Conservation (phyloP, 2,329 filamentous ascomycete genomes). For the Fusarium odoratissimum region DNA sequence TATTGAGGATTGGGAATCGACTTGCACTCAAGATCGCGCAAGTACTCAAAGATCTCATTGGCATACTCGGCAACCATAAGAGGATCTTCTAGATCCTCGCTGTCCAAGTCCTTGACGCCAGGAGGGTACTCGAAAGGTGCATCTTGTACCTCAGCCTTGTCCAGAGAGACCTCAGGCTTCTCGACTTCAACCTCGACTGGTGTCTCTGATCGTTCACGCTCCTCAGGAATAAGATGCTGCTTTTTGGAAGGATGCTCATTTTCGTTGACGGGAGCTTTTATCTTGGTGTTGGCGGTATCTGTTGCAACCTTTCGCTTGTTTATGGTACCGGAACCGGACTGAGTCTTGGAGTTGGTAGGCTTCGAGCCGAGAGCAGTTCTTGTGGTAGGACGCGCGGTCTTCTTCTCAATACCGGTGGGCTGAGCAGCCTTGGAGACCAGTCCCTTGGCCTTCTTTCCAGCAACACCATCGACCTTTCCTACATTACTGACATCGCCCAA, state of each 20-base stretch:
- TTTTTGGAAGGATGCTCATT: constrained; percentile 78
- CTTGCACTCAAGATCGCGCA: constrained; percentile 85
- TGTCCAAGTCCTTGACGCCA: constrained; percentile 75
- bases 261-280: constrained; percentile 69
- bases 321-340: constrained; percentile 76
- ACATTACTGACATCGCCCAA: constrained; percentile 97
- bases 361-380: constrained; percentile 74
- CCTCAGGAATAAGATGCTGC: constrained; percentile 53
- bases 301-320: constrained; percentile 75
- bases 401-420: constrained; percentile 80
- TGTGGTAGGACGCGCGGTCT: constrained; percentile 70
- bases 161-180: constrained; percentile 13
- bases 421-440: constrained; percentile 84
- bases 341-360: constrained; percentile 76
- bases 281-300: constrained; percentile 64
- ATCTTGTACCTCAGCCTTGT: constrained; percentile 31
- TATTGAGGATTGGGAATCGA: constrained; percentile 89
- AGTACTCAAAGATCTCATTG: constrained; percentile 96
- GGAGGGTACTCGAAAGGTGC: constrained; percentile 24
- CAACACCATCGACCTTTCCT: constrained; percentile 77
- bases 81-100: constrained; percentile 90
- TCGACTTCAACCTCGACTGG: constrained; percentile 40
- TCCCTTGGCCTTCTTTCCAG: constrained; percentile 80
- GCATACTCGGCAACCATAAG: constrained; percentile 99
- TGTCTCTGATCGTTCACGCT: constrained; percentile 53